Evolutionary conservation across 208 protist genomes (phyloP).

Genomic region (Trypanosomatidae sp.): DNA sequence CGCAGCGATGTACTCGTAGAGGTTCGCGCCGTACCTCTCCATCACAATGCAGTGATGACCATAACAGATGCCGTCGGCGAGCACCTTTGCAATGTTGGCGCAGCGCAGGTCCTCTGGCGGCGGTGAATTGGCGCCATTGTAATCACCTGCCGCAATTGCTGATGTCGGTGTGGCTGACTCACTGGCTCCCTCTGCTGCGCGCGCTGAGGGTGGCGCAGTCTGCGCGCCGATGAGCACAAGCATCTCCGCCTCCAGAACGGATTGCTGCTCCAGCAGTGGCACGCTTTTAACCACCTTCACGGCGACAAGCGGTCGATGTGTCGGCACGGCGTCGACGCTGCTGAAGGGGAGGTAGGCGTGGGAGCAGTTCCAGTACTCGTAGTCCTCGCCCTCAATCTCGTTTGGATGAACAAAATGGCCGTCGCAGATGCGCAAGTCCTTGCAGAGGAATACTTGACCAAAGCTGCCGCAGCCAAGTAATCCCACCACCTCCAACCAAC

Average conservation of each 20-base stretch:
- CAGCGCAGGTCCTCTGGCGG: slow-evolving; percentile 66
- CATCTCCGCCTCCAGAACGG: slow-evolving; percentile 83
- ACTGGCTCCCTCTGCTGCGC: not conserved
- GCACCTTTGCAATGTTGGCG: slow-evolving; percentile 57
- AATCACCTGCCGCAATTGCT: not conserved
- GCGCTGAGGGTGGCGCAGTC: slow-evolving; percentile 20
- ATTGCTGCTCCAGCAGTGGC: slow-evolving; percentile 74
- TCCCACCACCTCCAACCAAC: slow-evolving; percentile 81
- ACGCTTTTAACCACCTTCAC: slow-evolving; percentile 87
- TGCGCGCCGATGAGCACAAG: slow-evolving; percentile 80
- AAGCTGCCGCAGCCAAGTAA: slow-evolving; percentile 80
- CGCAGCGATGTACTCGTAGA: slow-evolving; percentile 88
- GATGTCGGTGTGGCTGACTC: not conserved
- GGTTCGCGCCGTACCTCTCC: slow-evolving; percentile 90
- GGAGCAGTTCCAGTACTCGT: slow-evolving; percentile 84
- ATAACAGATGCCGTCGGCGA: slow-evolving; percentile 75
- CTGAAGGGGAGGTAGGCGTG: slow-evolving; percentile 78
- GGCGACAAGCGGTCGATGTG: slow-evolving; percentile 64
- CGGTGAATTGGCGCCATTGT: slow-evolving; percentile 18
- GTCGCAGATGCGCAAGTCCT: slow-evolving; percentile 72
- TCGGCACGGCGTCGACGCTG: slow-evolving; percentile 58
- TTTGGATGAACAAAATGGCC: slow-evolving; percentile 70
- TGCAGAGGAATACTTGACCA: slow-evolving; percentile 88
- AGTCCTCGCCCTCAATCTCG: slow-evolving; percentile 74
- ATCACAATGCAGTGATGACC: slow-evolving; percentile 92